These are phyloP conservation scores for Cyclotella choctawhatcheeana DNA, from an alignment of 108 stramenopile genomes.

Conservation along the genomic window DNA sequence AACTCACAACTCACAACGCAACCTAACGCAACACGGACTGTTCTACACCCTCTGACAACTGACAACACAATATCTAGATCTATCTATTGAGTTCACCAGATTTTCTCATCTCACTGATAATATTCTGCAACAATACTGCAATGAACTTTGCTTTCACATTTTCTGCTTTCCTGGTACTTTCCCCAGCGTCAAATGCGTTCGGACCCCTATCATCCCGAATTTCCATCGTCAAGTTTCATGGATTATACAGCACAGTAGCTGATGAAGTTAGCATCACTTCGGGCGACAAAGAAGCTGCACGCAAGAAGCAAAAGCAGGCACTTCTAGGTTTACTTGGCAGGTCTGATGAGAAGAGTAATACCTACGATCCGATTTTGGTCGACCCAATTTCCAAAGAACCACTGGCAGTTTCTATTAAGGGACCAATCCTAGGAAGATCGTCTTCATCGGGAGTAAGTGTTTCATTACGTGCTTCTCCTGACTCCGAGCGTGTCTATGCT, in stretches of 20 bases:
- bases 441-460: constrained; percentile 39
- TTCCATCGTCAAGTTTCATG: not conserved
- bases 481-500: constrained; percentile 33
- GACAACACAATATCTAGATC: too few relatives aligned
- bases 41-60: too few relatives aligned
- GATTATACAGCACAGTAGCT: not conserved
- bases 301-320: constrained; percentile 33
- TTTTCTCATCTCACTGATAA: constrained; percentile 6
- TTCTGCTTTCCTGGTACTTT: not conserved
- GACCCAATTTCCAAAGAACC: constrained; percentile 82
- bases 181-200: not conserved
- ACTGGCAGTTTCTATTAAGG: constrained; percentile 39
- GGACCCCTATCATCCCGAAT: not conserved
- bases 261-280: not conserved
- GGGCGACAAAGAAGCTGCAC: not conserved
- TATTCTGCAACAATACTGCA: constrained; percentile 9
- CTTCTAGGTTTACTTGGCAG: constrained; percentile 39
- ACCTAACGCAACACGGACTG: too few relatives aligned
- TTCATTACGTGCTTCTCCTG: constrained; percentile 50
- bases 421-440: constrained; percentile 49
- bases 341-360: constrained; percentile 5
- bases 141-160: constrained; percentile 13
- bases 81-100: too few relatives aligned
- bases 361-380: constrained; percentile 66
- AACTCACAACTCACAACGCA: too few relatives aligned